Conservation (phyloP, 116 monocot species). For the Iris pallida region DNA sequence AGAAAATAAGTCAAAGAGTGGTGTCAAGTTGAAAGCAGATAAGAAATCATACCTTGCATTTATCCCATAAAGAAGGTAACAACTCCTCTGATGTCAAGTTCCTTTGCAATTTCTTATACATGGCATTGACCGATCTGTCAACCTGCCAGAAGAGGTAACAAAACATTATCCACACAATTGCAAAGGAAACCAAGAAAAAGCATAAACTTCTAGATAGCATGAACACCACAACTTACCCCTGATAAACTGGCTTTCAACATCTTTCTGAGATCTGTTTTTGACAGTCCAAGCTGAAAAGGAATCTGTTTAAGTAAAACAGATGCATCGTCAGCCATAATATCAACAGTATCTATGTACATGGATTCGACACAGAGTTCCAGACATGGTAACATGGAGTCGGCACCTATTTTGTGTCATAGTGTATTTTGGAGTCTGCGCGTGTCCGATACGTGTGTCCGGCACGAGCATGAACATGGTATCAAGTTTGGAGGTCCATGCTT, state of each 20-base stretch:
- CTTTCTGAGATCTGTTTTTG: constrained; percentile 74
- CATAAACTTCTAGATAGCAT: background rate
- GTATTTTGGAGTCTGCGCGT: no score
- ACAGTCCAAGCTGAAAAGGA: constrained; percentile 76
- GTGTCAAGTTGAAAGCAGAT: background rate
- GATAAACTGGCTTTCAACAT: constrained; percentile 77
- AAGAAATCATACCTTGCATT: constrained; percentile 68
- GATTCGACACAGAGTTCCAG: no score
- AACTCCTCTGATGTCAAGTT: constrained; percentile 81
- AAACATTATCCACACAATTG: constrained; percentile 2
- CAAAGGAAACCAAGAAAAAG: background rate
- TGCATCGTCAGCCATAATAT: background rate
- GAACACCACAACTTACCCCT: constrained; percentile 35
- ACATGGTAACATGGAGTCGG: no score
- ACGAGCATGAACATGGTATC: no score
- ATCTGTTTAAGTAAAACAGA: constrained; percentile 33
- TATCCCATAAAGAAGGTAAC: constrained; percentile 91
- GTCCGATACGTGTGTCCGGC: no score
- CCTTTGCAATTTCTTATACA: constrained; percentile 82
- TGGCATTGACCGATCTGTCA: constrained; percentile 62
- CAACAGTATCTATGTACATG: no score
- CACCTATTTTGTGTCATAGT: no score
- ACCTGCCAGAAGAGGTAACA: constrained; percentile 32
- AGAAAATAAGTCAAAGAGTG: no score
- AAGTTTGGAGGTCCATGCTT: no score